Evolutionary conservation across 176 grass and related monocot species (phyloP).

Genomic region (Chrysopogon serrulatus): DNA sequence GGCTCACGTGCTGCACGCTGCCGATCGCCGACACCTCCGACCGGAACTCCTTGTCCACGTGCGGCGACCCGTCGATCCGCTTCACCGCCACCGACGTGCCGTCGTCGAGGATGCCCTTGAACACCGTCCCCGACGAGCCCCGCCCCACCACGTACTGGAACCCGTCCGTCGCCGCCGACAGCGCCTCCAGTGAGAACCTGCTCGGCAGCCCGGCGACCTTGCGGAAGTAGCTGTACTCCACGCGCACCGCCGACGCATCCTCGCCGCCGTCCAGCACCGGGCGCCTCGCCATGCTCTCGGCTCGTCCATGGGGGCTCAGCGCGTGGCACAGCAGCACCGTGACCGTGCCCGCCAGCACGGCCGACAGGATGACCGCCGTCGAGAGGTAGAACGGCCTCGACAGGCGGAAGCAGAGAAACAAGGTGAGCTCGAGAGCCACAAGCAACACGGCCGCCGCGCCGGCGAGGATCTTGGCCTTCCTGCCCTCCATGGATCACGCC

Average conservation of each 20-base stretch:
- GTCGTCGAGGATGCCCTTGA: constrained; percentile 65
- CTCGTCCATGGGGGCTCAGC: neutral
- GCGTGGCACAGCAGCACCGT: constrained; percentile 22
- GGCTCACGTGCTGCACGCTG: constrained; percentile 52
- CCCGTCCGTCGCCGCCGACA: constrained; percentile 48
- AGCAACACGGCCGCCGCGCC: neutral
- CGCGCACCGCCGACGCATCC: neutral
- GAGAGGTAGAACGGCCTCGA: constrained; percentile 40
- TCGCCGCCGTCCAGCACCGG: constrained; percentile 1
- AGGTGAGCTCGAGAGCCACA: neutral
- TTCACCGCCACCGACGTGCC: constrained; percentile 65
- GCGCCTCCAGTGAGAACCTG: constrained; percentile 34
- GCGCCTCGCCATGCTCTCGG: neutral
- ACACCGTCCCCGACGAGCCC: constrained; percentile 60
- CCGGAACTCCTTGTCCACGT: constrained; percentile 51
- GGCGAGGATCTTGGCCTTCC: constrained; percentile 33
- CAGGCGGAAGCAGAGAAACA: constrained; percentile 24
- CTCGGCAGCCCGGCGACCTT: constrained; percentile 56
- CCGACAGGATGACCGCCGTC: constrained; percentile 9
- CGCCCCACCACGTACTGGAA: constrained; percentile 50
- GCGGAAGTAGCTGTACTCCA: constrained; percentile 72
- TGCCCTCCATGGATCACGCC: constrained; percentile 29
- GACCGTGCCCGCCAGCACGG: neutral
- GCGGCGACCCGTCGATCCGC: constrained; percentile 29
- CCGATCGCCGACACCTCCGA: constrained; percentile 60